A percentile compares a stretch with the other conserved stretches of the same genome.
These are phyloP conservation scores for Pythium guiyangense DNA, from an alignment of 352 stramenopile species.

Conservation along the genomic window DNA sequence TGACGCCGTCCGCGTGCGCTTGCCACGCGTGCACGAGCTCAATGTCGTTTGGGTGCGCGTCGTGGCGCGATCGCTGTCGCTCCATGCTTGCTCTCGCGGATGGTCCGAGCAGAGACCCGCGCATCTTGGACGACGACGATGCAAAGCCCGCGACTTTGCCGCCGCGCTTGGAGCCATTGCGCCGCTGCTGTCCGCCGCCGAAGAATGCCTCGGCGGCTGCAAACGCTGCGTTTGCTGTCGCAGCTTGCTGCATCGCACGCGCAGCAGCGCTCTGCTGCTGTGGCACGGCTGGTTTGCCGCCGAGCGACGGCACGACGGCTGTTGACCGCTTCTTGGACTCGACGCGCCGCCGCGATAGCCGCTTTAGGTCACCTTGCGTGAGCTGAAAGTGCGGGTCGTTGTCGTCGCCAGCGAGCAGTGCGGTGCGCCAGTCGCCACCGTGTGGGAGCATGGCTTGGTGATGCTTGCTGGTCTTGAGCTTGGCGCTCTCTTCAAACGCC, in stretches of 20 bases:
- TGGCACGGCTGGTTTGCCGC: not conserved
- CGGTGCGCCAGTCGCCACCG: slow-evolving; percentile 21
- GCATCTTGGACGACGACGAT: not conserved
- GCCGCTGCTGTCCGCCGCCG: slow-evolving; percentile 1
- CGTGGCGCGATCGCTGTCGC: not conserved
- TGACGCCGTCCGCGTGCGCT: slow-evolving; percentile 44
- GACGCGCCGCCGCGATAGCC: slow-evolving; percentile 23
- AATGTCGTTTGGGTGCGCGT: slow-evolving; percentile 1
- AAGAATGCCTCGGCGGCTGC: slow-evolving; percentile 46
- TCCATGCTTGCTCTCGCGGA: no score
- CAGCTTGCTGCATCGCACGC: slow-evolving; percentile 20
- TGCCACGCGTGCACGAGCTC: slow-evolving; percentile 27
- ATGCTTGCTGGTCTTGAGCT: slow-evolving; percentile 11
- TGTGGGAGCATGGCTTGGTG: slow-evolving; percentile 19
- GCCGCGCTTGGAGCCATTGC: slow-evolving; percentile 12
- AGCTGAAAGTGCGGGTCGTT: slow-evolving; percentile 28
- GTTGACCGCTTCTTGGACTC: slow-evolving; percentile 24
- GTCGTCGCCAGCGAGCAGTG: slow-evolving; percentile 29
- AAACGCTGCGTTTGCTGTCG: slow-evolving; percentile 27
- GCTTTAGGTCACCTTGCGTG: slow-evolving; percentile 39
- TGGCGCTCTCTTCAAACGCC: slow-evolving; percentile 1
- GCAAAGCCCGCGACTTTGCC: slow-evolving; percentile 9
- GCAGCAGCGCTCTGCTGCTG: not conserved
- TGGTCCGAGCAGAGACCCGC: not conserved
- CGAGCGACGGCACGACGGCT: not conserved